A percentile compares a stretch with the other conserved stretches of the same genome.
phyloP scores from a whole-genome alignment of 768 basidiomycete genomes.

The Pleurotus platypus region DNA sequence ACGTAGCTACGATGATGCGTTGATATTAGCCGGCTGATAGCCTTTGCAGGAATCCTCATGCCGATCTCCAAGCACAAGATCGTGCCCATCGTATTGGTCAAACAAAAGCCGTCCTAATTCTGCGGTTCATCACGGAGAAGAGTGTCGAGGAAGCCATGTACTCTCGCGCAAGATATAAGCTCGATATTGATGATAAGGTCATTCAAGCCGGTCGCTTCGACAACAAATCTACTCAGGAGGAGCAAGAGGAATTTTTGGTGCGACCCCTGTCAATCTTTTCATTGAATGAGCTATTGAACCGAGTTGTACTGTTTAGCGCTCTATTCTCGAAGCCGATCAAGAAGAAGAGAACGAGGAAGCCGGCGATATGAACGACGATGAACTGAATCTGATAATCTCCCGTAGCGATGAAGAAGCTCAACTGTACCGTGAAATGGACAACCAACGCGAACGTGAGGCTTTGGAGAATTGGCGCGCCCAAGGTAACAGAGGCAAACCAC shows the following conservation, averaged over 20 bases:
- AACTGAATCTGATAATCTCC: slow-evolving; percentile 89
- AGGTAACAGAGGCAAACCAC: slow-evolving; percentile 78
- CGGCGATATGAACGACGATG: slow-evolving; percentile 91
- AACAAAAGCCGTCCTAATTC: slow-evolving; percentile 94
- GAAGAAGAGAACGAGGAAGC: slow-evolving; percentile 89
- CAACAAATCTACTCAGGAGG: slow-evolving; percentile 96
- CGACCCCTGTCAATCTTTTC: slow-evolving; percentile 21
- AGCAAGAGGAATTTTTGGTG: slow-evolving; percentile 93
- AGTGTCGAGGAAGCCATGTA: slow-evolving; percentile 99
- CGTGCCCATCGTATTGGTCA: slow-evolving; percentile 99
- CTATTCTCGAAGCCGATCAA: slow-evolving; percentile 86
- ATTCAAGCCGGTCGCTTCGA: slow-evolving; percentile 99
- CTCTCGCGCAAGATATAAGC: slow-evolving; percentile 90
- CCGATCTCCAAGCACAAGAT: slow-evolving; percentile 99
- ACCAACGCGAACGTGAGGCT: slow-evolving; percentile 68
- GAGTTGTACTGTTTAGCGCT: slow-evolving; percentile 51
- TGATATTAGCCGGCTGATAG: slow-evolving; percentile 5
- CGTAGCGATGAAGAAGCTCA: slow-evolving; percentile 75
- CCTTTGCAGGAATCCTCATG: slow-evolving; percentile 85
- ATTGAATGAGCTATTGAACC: slow-evolving; percentile 6
- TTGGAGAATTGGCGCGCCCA: slow-evolving; percentile 63
- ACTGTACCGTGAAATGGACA: slow-evolving; percentile 81
- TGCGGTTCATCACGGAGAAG: slow-evolving; percentile 96
- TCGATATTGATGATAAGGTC: slow-evolving; percentile 98
- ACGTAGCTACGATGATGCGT: slow-evolving; percentile 10